phyloP scores from a whole-genome alignment of 2,329 filamentous ascomycete species.

The Stachybotrys chartarum region DNA sequence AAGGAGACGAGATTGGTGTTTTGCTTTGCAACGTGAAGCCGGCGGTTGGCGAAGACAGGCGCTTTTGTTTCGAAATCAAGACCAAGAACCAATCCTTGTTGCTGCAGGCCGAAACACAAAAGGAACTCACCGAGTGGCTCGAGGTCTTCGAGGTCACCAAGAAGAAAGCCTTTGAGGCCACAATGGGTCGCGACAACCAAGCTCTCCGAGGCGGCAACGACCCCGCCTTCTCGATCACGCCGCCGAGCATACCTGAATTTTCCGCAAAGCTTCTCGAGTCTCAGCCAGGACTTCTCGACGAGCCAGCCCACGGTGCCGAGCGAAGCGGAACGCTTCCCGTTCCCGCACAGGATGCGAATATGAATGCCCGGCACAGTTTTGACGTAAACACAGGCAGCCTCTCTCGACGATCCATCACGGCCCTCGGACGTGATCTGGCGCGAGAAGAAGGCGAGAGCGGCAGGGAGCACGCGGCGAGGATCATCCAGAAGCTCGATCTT shows the following conservation, averaged over 20 bases:
- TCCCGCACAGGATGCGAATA: constrained; percentile 47
- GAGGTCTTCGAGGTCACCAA: constrained; percentile 91
- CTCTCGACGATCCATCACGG: constrained; percentile 50
- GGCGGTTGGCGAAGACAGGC: constrained; percentile 82
- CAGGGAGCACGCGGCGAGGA: constrained; percentile 75
- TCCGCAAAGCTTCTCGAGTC: constrained; percentile 71
- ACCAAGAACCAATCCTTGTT: constrained; percentile 89
- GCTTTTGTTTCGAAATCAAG: constrained; percentile 98
- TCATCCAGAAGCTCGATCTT: constrained; percentile 89
- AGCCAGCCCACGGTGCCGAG: constrained; percentile 36
- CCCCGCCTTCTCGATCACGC: constrained; percentile 87
- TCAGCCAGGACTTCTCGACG: constrained; percentile 50
- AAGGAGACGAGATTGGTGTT: constrained; percentile 94
- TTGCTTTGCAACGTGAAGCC: constrained; percentile 88
- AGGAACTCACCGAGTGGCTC: constrained; percentile 90
- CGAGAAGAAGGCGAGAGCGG: constrained; percentile 66
- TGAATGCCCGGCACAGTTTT: constrained; percentile 59
- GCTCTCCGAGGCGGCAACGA: constrained; percentile 45
- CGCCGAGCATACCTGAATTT: constrained; percentile 83
- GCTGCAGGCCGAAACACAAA: constrained; percentile 87
- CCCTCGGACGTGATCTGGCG: constrained; percentile 36
- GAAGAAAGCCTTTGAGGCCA: constrained; percentile 78
- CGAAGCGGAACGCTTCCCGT: constrained; percentile 58
- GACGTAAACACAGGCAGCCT: constrained; percentile 48
- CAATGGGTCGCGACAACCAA: constrained; percentile 43